Evolutionary conservation across 306 rosid genomes (phyloP).

Genomic region (Nissolia schottii): DNA sequence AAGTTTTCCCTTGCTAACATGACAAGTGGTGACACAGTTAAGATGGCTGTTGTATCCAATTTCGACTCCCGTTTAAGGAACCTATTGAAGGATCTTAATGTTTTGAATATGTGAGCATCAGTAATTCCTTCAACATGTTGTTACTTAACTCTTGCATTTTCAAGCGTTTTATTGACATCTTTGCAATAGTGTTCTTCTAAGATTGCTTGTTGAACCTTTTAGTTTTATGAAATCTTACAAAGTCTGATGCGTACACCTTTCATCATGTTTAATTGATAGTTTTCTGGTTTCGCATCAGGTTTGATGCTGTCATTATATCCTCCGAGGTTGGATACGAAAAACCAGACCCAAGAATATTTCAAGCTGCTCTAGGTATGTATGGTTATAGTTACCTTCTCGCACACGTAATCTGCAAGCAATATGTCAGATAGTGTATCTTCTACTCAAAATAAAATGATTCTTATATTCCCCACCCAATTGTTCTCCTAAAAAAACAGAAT

Average conservation of each 20-base stretch:
- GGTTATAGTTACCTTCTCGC: background rate
- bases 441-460: background rate
- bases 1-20: slow-evolving; percentile 35
- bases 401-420: background rate
- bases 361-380: slow-evolving; percentile 77
- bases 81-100: slow-evolving; percentile 75
- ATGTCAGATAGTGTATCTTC: background rate
- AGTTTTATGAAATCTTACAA: background rate
- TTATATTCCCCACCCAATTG: background rate
- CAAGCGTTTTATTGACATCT: background rate
- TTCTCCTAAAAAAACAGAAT: background rate
- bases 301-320: slow-evolving; percentile 82
- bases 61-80: slow-evolving; percentile 89
- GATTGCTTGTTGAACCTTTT: background rate
- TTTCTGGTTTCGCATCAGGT: slow-evolving; percentile 41
- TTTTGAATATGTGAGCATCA: slow-evolving; percentile 70
- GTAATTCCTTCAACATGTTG: slow-evolving; percentile 9
- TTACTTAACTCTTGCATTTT: background rate
- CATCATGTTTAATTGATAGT: background rate
- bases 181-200: background rate
- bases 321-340: slow-evolving; percentile 92
- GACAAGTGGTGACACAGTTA: slow-evolving; percentile 53
- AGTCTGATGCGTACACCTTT: background rate
- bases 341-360: slow-evolving; percentile 81
- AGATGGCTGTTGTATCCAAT: slow-evolving; percentile 92